Evolutionary conservation across 2,329 filamentous ascomycete species (phyloP).

Genomic region (Trichoderma sp.): DNA sequence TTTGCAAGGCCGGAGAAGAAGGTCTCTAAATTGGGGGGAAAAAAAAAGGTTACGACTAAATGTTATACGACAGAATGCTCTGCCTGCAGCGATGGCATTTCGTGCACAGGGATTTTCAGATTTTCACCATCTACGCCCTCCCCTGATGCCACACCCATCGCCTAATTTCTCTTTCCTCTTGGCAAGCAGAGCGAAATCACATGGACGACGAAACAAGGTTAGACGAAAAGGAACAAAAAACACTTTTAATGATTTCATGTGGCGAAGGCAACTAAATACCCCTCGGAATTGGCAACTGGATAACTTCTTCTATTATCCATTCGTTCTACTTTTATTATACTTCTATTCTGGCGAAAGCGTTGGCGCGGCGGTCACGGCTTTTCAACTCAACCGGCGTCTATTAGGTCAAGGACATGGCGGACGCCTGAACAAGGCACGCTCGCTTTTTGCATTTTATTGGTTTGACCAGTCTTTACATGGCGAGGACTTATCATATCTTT

Average conservation of each 20-base stretch:
- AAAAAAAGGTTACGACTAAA: background rate
- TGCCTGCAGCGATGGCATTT: slow-evolving; percentile 4
- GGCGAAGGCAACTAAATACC: slow-evolving; percentile 23
- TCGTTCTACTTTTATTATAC: slow-evolving; percentile 1
- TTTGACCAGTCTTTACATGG: slow-evolving; percentile 27
- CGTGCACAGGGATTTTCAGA: background rate
- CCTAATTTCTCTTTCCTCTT: slow-evolving; percentile 29
- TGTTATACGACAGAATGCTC: slow-evolving; percentile 21
- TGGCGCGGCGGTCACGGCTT: background rate
- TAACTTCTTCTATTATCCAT: slow-evolving; percentile 7
- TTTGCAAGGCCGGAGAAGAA: slow-evolving; percentile 96
- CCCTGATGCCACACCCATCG: slow-evolving; percentile 29
- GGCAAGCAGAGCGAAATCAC: slow-evolving; percentile 25
- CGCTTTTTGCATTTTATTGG: slow-evolving; percentile 24
- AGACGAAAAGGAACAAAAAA: slow-evolving; percentile 18
- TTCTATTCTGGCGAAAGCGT: slow-evolving; percentile 28
- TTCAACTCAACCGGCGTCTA: background rate
- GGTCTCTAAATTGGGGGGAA: slow-evolving; percentile 63
- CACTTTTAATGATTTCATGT: slow-evolving; percentile 19
- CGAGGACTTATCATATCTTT: slow-evolving; percentile 9
- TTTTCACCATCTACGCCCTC: background rate
- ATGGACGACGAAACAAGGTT: slow-evolving; percentile 24
- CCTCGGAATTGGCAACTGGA: slow-evolving; percentile 19
- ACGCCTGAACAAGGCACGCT: background rate
- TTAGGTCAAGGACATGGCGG: background rate